A percentile compares a stretch with the other conserved stretches of the same genome.
These are phyloP conservation scores for Uncinocarpus reesii DNA, from an alignment of 2,329 filamentous ascomycete genomes.

Conservation along the genomic window DNA sequence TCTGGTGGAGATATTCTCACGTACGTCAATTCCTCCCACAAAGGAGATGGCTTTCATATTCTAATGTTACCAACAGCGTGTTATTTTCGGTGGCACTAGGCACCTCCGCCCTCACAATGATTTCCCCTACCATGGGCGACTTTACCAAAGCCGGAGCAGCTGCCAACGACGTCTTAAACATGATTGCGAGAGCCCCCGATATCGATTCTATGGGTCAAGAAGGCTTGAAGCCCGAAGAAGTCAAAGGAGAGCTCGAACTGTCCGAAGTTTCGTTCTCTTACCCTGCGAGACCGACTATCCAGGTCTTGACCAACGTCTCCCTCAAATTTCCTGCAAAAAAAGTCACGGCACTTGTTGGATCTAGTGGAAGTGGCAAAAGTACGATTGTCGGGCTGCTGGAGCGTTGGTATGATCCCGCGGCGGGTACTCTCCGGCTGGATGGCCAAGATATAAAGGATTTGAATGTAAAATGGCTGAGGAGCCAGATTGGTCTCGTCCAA, in stretches of 20 bases:
- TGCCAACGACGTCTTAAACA: slow-evolving; percentile 29
- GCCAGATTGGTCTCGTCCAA: slow-evolving; percentile 45
- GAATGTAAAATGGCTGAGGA: slow-evolving; percentile 34
- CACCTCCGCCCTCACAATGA: slow-evolving; percentile 30
- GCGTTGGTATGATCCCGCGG: slow-evolving; percentile 48
- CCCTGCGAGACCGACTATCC: slow-evolving; percentile 36
- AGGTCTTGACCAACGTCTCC: slow-evolving; percentile 36
- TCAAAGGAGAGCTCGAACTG: slow-evolving; percentile 31
- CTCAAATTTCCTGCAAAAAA: slow-evolving; percentile 39
- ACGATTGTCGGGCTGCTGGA: slow-evolving; percentile 47
- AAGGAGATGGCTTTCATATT: not conserved
- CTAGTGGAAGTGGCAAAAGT: slow-evolving; percentile 50
- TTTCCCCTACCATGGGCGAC: slow-evolving; percentile 34
- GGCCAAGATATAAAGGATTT: slow-evolving; percentile 41
- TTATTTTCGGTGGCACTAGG: slow-evolving; percentile 28
- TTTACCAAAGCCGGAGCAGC: slow-evolving; percentile 38
- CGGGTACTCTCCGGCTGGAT: slow-evolving; percentile 41
- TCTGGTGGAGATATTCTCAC: slow-evolving; percentile 23
- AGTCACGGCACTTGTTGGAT: slow-evolving; percentile 49
- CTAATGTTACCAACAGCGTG: slow-evolving; percentile 16
- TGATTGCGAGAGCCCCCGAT: slow-evolving; percentile 33
- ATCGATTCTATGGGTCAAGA: slow-evolving; percentile 29
- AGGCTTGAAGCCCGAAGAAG: slow-evolving; percentile 21
- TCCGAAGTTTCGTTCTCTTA: slow-evolving; percentile 40
- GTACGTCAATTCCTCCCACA: slow-evolving; percentile 15